These are phyloP conservation scores for Friedmanniomyces simplex DNA, from an alignment of 495 filamentous ascomycete species.

Conservation along the genomic window DNA sequence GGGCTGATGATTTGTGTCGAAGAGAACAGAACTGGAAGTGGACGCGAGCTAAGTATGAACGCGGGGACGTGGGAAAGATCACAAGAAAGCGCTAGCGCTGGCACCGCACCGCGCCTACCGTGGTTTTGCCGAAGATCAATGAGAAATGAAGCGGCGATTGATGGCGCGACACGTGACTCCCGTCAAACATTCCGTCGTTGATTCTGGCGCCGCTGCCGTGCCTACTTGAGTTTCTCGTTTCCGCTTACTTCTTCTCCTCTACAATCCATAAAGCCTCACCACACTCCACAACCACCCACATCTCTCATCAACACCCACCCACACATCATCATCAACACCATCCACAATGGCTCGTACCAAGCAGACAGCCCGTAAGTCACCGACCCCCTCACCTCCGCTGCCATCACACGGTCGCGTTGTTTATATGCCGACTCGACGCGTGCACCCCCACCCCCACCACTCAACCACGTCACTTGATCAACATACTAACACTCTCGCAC, in stretches of 20 bases:
- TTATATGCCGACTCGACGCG: background rate
- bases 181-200: too few relatives aligned
- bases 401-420: constrained; percentile 10
- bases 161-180: too few relatives aligned
- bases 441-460: background rate
- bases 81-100: too few relatives aligned
- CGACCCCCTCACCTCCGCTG: constrained; percentile 6
- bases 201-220: too few relatives aligned
- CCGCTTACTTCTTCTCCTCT: background rate
- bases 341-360: constrained; percentile 88
- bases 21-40: too few relatives aligned
- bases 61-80: too few relatives aligned
- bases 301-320: too few relatives aligned
- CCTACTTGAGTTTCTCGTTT: too few relatives aligned
- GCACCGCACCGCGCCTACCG: too few relatives aligned
- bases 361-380: constrained; percentile 90
- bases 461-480: too few relatives aligned
- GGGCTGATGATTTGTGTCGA: background rate
- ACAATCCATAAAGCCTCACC: constrained; percentile 22
- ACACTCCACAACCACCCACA: constrained; percentile 1
- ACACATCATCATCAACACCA: constrained; percentile 25
- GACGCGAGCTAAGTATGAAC: background rate
- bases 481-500: constrained; percentile 36
- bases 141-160: too few relatives aligned
- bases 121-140: too few relatives aligned